These are phyloP conservation scores for Phoma sp. DNA, from an alignment of 2,329 filamentous ascomycete species.

Conservation along the genomic window DNA sequence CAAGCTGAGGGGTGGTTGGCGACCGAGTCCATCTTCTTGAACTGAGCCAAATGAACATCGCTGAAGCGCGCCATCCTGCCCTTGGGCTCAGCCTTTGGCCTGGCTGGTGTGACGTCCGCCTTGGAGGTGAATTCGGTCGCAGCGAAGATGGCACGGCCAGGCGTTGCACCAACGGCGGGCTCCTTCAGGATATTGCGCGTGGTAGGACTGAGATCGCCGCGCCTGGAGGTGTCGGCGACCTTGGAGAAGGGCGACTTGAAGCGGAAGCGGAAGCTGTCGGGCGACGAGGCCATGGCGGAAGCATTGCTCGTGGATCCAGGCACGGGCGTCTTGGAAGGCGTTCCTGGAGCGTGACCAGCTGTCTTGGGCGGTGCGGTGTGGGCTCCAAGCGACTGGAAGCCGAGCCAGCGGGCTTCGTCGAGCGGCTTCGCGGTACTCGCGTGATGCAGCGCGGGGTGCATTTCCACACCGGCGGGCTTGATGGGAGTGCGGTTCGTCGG, in stretches of 20 bases:
- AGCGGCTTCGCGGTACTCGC: slow-evolving; percentile 74
- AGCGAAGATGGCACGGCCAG: slow-evolving; percentile 39
- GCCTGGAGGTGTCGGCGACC: slow-evolving; percentile 70
- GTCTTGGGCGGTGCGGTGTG: slow-evolving; percentile 55
- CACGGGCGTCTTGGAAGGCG: slow-evolving; percentile 65
- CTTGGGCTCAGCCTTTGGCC: slow-evolving; percentile 81
- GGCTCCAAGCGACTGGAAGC: slow-evolving; percentile 74
- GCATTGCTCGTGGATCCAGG: slow-evolving; percentile 28
- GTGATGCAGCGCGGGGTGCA: slow-evolving; percentile 88
- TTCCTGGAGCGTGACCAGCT: slow-evolving; percentile 59
- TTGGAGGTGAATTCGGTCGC: slow-evolving; percentile 43
- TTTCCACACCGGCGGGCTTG: slow-evolving; percentile 77
- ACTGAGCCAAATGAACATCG: slow-evolving; percentile 82
- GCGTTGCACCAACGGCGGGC: slow-evolving; percentile 66
- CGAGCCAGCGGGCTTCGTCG: slow-evolving; percentile 80
- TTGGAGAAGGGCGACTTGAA: slow-evolving; percentile 62
- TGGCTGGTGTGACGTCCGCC: slow-evolving; percentile 54
- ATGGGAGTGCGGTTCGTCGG: slow-evolving; percentile 70
- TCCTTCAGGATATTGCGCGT: slow-evolving; percentile 68
- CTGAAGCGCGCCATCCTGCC: slow-evolving; percentile 81
- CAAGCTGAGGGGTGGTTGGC: slow-evolving; percentile 82
- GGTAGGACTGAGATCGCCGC: slow-evolving; percentile 65
- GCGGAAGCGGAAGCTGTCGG: slow-evolving; percentile 68
- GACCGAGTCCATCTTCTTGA: slow-evolving; percentile 98
- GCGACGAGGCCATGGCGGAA: slow-evolving; percentile 52